Evolutionary conservation across 768 basidiomycete species (phyloP), one percentile per base, ranked within the genome.

Genomic region (Boletellus ananiceps): DNA sequence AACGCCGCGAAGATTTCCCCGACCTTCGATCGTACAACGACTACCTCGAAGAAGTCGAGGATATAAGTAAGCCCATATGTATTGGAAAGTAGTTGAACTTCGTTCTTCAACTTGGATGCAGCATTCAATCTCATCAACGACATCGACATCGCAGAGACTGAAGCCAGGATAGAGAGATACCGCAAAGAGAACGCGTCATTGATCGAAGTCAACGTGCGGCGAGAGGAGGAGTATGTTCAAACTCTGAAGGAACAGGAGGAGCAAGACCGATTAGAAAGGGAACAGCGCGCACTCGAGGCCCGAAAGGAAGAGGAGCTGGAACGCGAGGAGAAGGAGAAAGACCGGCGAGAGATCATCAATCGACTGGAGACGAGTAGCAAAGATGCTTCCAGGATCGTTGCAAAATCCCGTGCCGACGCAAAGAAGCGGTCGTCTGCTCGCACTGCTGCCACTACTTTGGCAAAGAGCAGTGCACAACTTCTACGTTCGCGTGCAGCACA

Each of bases 91-190:
- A 13, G 19, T 31, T 23, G 21, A 44, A 5, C 39, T 29, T 31
- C 37, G n/a, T 43, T 45, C 25, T 50, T 25, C 41, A 45, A 43
- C 25, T 11, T 44, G 37, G 19, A 35, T 38, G 8, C 34, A 94
- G 94, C 91, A 5, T 97, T 95, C 74, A 97, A 98, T 66, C 83
- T 98, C 31, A 93, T 97, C 48, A 86, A 96, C 55, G 88, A 91
- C 25, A 79, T 94, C 39, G 85, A 96, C 50, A 64, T 92, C 18
- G 66, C 78, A 5, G 75, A 82, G 57, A 97, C 93, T 0, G 93
- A 98, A 71, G 81, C 80, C 7, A 83, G 88, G 16, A 88, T 99
- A 54, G 77, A 79, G 2, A 76, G 77, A 37, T 91, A 89, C 66
- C 84, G 86, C 36, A 78, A 76, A 21, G 85, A 89, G 58, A 97